These are phyloP conservation scores for Nicotiana tabacum DNA, from an alignment of 257 asterid species.

Conservation along the genomic window DNA sequence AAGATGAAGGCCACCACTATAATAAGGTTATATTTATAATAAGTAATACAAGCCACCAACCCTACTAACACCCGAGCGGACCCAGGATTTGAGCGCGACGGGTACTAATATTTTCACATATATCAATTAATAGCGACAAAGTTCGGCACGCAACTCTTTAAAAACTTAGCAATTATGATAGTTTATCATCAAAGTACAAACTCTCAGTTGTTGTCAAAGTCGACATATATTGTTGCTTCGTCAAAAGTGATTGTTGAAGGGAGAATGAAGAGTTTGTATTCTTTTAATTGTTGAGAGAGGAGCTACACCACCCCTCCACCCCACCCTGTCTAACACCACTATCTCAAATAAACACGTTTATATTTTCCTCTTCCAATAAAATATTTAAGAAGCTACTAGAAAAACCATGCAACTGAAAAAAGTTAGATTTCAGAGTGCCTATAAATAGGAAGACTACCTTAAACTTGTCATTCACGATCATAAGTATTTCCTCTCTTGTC, in stretches of 20 bases:
- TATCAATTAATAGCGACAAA: no score
- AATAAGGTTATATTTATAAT: neutral
- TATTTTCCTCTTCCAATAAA: conserved; percentile 2
- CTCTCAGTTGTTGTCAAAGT: no score
- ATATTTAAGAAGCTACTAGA: conserved; percentile 36
- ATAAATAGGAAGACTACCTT: conserved; percentile 37
- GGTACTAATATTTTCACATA: no score
- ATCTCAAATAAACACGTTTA: conserved; percentile 3
- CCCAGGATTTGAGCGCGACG: no score
- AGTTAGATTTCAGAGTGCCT: conserved; percentile 26
- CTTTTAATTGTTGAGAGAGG: no score
- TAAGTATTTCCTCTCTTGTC: neutral
- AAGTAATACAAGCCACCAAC: neutral
- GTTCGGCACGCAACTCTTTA: no score
- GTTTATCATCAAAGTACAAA: no score
- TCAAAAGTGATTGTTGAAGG: no score
- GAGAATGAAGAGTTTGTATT: no score
- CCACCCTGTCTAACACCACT: neutral
- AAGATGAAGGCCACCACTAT: neutral
- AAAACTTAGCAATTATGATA: no score
- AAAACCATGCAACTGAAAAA: conserved; percentile 33
- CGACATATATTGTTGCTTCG: no score
- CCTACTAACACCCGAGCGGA: conserved; percentile 8
- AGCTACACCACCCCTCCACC: no score
- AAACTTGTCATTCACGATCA: conserved; percentile 1